Conservation (phyloP, 176 grass and related monocot genomes). For the Elaeis guineensis region DNA sequence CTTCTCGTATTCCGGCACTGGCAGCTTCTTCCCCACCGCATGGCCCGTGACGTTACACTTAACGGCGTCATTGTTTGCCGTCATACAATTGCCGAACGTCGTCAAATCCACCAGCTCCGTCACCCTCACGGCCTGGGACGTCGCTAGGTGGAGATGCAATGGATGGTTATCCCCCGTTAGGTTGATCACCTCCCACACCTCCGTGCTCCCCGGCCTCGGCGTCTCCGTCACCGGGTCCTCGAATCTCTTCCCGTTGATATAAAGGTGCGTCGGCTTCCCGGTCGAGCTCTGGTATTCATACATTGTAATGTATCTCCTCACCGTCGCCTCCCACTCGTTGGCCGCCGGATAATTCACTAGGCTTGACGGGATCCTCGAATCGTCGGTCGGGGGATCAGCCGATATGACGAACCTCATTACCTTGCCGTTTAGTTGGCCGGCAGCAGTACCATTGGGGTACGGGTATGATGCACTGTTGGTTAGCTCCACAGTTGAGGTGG, state of each 20-base stretch:
- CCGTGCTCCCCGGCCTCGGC: constrained; percentile 35
- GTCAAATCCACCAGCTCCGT: constrained; percentile 13
- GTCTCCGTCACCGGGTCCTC: constrained; percentile 69
- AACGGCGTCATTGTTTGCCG: constrained; percentile 35
- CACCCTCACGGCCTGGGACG: constrained; percentile 34
- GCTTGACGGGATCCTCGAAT: constrained; percentile 25
- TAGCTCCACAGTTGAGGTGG: constrained; percentile 6
- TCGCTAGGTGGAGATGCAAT: constrained; percentile 59
- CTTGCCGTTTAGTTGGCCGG: constrained; percentile 24
- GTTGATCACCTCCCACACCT: constrained; percentile 82
- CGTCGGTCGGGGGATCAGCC: not conserved
- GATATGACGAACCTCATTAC: constrained; percentile 49
- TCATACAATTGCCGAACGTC: constrained; percentile 38
- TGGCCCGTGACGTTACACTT: constrained; percentile 37
- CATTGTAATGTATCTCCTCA: constrained; percentile 35
- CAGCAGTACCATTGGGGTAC: constrained; percentile 34
- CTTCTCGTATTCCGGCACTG: constrained; percentile 46
- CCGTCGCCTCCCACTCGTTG: constrained; percentile 22
- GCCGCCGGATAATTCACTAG: constrained; percentile 28
- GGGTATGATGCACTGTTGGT: constrained; percentile 64
- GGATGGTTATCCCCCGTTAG: constrained; percentile 74
- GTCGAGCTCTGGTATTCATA: constrained; percentile 58
- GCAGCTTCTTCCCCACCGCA: constrained; percentile 27
- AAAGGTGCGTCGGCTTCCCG: constrained; percentile 42
- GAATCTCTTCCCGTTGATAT: constrained; percentile 62